These are phyloP conservation scores for Apiospora kogelbergensis DNA, from an alignment of 2,329 filamentous ascomycete species.

Conservation along the genomic window DNA sequence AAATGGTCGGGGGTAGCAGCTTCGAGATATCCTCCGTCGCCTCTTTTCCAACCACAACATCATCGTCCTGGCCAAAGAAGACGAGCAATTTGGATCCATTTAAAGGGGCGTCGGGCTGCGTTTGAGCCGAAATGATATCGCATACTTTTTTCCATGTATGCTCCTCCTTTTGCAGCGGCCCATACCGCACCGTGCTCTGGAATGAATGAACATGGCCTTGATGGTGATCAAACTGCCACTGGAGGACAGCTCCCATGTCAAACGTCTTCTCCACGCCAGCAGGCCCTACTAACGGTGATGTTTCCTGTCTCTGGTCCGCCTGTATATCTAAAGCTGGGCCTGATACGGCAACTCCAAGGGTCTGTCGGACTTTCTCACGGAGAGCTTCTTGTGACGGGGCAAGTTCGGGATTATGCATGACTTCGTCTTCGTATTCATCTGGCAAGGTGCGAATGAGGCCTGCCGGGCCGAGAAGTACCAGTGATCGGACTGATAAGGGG, in stretches of 20 bases:
- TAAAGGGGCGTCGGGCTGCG: constrained; percentile 17
- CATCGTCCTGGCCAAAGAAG: constrained; percentile 23
- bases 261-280: constrained; percentile 20
- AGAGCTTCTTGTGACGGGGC: constrained; percentile 18
- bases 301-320: constrained; percentile 11
- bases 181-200: constrained; percentile 23
- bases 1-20: constrained; percentile 21
- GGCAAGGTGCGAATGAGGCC: constrained; percentile 62
- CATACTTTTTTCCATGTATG: constrained; percentile 21
- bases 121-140: constrained; percentile 23
- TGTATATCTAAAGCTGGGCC: constrained; percentile 15
- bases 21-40: constrained; percentile 24
- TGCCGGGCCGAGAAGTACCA: constrained; percentile 66
- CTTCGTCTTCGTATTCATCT: constrained; percentile 20
- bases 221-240: constrained; percentile 26
- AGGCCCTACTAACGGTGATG: constrained; percentile 11
- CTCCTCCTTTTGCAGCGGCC: constrained; percentile 18
- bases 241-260: constrained; percentile 21
- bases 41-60: constrained; percentile 21
- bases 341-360: constrained; percentile 19
- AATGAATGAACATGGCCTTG: constrained; percentile 23
- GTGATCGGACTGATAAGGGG: constrained; percentile 59
- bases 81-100: constrained; percentile 23
- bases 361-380: constrained; percentile 22
- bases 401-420: constrained; percentile 21